These are phyloP conservation scores for Prunus salicina DNA, from an alignment of 306 rosid species.

Conservation along the genomic window DNA sequence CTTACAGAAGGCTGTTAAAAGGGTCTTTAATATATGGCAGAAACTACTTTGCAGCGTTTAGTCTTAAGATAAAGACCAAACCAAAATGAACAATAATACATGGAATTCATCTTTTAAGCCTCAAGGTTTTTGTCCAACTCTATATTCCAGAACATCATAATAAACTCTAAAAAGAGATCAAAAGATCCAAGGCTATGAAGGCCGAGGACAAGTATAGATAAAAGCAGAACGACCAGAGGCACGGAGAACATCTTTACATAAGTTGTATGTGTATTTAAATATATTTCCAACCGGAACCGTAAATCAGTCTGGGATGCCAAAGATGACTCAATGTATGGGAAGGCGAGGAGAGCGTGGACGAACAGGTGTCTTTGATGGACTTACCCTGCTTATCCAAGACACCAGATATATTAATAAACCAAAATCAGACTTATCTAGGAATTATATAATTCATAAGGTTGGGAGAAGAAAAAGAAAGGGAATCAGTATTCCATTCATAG, in stretches of 20 bases:
- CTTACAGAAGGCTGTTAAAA: constrained; percentile 13
- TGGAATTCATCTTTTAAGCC: constrained; percentile 17
- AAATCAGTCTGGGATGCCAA: constrained; percentile 23
- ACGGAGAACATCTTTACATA: constrained; percentile 39
- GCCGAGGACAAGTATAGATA: constrained; percentile 17
- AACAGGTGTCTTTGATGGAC: constrained; percentile 42
- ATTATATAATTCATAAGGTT: neutral
- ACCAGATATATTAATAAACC: neutral
- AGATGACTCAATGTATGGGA: constrained; percentile 20
- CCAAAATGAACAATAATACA: constrained; percentile 14
- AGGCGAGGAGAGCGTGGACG: constrained; percentile 41
- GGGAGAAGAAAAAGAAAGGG: neutral
- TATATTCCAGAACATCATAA: constrained; percentile 24
- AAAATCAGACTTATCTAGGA: neutral
- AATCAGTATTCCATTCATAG: neutral
- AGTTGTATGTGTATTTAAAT: constrained; percentile 13
- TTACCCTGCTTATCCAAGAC: constrained; percentile 26
- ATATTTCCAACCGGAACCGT: constrained; percentile 1
- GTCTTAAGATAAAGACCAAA: constrained; percentile 6
- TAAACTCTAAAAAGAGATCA: constrained; percentile 21
- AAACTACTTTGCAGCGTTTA: neutral
- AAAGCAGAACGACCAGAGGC: constrained; percentile 29
- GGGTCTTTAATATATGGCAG: constrained; percentile 4
- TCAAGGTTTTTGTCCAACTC: constrained; percentile 33
- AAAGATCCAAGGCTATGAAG: constrained; percentile 26